A percentile compares a stretch with the other conserved stretches of the same genome.
Conservation (phyloP, 495 filamentous ascomycete genomes). For the Lindgomyces ingoldianus region DNA sequence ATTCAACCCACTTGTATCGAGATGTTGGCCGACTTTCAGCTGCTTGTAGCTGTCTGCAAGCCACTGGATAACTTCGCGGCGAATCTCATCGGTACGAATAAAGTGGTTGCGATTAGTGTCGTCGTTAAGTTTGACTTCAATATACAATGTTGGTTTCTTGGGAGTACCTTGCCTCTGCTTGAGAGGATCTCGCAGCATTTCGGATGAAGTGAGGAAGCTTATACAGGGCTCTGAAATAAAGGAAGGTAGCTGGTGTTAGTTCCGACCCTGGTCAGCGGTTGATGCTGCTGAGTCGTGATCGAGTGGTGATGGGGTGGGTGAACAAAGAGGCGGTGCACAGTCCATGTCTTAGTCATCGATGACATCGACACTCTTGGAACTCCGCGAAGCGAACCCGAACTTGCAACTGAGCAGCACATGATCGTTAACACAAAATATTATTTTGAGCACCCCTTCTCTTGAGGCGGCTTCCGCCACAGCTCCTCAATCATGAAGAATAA, state of each 20-base stretch:
- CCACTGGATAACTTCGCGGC: slow-evolving; percentile 9
- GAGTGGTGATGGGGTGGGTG: no score
- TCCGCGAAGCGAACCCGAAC: slow-evolving; percentile 35
- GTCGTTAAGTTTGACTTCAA: slow-evolving; percentile 23
- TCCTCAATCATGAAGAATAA: neutral
- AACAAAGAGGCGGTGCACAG: neutral
- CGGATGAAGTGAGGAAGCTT: no score
- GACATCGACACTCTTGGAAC: slow-evolving; percentile 4
- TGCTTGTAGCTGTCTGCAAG: slow-evolving; percentile 2
- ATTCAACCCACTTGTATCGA: slow-evolving; percentile 12
- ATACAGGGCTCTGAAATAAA: no score
- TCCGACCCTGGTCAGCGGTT: no score
- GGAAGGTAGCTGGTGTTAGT: no score
- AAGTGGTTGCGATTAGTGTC: neutral
- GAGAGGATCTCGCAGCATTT: neutral
- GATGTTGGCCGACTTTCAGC: slow-evolving; percentile 6
- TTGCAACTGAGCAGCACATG: slow-evolving; percentile 5
- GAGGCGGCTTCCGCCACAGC: neutral
- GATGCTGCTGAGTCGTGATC: no score
- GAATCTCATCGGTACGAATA: slow-evolving; percentile 3
- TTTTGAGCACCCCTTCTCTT: neutral
- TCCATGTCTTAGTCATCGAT: neutral
- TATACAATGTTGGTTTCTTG: slow-evolving; percentile 2
- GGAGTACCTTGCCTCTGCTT: neutral
- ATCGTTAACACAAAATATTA: neutral